Evolutionary conservation across 352 stramenopile species (phyloP), one percentile per base, ranked within the genome.

Genomic region (Thalassiosira mediterranea): DNA sequence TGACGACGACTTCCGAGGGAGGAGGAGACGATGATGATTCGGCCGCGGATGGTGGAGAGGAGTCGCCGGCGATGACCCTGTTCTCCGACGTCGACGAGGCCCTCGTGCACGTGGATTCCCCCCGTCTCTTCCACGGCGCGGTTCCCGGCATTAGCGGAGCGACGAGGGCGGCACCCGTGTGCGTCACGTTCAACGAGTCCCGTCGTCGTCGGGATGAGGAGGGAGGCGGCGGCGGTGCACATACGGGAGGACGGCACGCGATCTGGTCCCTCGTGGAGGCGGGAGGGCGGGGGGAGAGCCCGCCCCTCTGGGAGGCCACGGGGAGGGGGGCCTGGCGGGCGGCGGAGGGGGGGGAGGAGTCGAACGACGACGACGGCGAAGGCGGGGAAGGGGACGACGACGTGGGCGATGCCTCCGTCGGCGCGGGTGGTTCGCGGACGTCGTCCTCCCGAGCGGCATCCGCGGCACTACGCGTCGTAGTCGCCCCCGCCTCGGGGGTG

Each of bases 121-220:
- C 81, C n/a, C 60, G 70, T 56, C 65, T 81, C 11, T 78, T 82
- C 49, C 40, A 79, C 60, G 49, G 63, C 11, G 48, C n/a, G 28
- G 71, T 10, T 23, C 17, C 40, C 26, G 40, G 21, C 13, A 17
- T 51, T 21, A 66, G 17, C 10, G 19, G 8, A 47, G 69, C 19
- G 19, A 73, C 51, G 32, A 59, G 4, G 26, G 11, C 31, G 4
- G 44, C 53, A 28, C 56, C 76, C 4, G 75, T 91, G 7, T 86
- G 79, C 60, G 82, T 91, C n/a, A 91, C 84, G 0, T 90, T 89
- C 66, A 80, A 91, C 69, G 63, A 64, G 59, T n/a, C n/a, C n/a
- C n/a, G n/a, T n/a, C n/a, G n/a, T n/a, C n/a, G n/a, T n/a, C n/a
- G n/a, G n/a, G n/a, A n/a, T n/a, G n/a, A n/a, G n/a, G n/a, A n/a